Evolutionary conservation across 83 land plant species (phyloP), one percentile per base, ranked within the genome.

Genomic region (Isoetes engelmannii): DNA sequence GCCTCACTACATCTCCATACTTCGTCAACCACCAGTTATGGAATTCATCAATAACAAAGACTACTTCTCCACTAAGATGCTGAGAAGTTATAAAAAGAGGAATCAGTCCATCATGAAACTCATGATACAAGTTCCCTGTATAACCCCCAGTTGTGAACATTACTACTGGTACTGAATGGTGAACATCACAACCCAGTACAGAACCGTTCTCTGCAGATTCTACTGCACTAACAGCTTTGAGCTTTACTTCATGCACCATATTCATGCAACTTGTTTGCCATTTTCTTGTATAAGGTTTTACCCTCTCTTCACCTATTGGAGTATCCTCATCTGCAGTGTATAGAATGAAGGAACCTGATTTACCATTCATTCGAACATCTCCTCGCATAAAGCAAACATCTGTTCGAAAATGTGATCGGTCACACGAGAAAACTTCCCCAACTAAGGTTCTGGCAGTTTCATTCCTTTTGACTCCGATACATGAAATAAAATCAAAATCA

Each of bases 351-450:
- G 57, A 82, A 74, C 17, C 17, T 13, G 77, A 44, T 37, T 49
- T n/a, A 55, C 46, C 8, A 62, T 59, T 4, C 72, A 48, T 65
- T 41, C 88, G 73, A 43, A 92, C 74, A 70, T 92, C 87, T 4
- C 97, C 97, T 57, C 76, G 72, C 84, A 86, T 57, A 68, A 76
- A 61, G 72, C 97, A 92, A 1, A 87, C 62, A 55, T 92, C 97
- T 7, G 87, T 68, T 0, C 97, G 73, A 47, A 56, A 12, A 21
- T 74, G 69, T 28, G 82, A 79, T 61, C 90, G 76, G 58, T 89
- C 88, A 74, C 94, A 92, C 58, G 80, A 79, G 44, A 89, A 81
- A 13, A 44, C 55, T 43, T 68, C 59, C 15, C 49, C 28, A 18
- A 41, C 57, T 48, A 73, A 28, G 37, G 45, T 67, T 48, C 75